These are phyloP conservation scores for Plasmodium chabaudi DNA, from an alignment of 169 alveolate species.

Conservation along the genomic window DNA sequence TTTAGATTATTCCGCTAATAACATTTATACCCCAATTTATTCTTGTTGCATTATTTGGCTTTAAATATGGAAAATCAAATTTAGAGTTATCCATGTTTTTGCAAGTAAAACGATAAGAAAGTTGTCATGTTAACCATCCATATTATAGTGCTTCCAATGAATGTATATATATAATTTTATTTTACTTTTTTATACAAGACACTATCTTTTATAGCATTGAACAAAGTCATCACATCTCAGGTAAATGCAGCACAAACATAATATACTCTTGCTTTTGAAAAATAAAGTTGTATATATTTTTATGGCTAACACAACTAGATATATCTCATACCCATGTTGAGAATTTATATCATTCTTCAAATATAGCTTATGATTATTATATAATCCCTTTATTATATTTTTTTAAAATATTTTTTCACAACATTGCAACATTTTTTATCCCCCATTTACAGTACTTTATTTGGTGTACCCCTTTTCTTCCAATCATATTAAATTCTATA, in stretches of 20 bases:
- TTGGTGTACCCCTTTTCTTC: conserved; percentile 92
- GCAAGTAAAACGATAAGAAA: conserved; percentile 55
- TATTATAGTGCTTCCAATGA: background rate
- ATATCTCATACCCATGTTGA: no score
- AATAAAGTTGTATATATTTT: no score
- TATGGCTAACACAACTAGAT: no score
- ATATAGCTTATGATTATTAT: no score
- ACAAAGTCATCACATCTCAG: conserved; percentile 96
- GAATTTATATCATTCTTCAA: no score
- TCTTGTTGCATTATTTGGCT: conserved; percentile 78
- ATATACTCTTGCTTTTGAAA: background rate
- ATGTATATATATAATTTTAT: conserved; percentile 70
- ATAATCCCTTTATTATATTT: no score
- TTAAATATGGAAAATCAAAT: conserved; percentile 83
- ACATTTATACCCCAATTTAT: conserved; percentile 86
- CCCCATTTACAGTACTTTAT: conserved; percentile 84
- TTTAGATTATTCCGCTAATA: conserved; percentile 80
- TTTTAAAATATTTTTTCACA: no score
- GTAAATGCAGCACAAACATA: conserved; percentile 26
- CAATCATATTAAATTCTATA: conserved; percentile 84
- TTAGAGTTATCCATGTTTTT: conserved; percentile 78
- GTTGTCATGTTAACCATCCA: no score
- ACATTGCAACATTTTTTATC: background rate
- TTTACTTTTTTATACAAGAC: conserved; percentile 90
- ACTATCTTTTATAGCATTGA: conserved; percentile 93